Conservation (phyloP, 164 flowering plant species). For the Magnolia officinalis region DNA sequence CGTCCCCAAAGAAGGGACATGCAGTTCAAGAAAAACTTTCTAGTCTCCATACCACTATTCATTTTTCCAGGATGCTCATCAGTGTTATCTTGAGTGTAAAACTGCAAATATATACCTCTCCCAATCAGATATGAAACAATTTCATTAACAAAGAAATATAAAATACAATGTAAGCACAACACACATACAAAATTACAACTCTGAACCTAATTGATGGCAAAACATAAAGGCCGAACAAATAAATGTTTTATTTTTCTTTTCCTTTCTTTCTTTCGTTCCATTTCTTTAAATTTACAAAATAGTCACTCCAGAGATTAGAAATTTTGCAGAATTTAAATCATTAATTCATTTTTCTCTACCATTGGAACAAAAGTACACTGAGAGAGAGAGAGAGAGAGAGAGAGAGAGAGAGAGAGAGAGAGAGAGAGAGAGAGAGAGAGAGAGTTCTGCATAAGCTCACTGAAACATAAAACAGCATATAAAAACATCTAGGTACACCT, state of each 20-base stretch:
- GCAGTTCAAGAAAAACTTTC: constrained; percentile 74
- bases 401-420: not conserved
- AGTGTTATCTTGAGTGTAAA: constrained; percentile 37
- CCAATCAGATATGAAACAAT: too few species aligned
- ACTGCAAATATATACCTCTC: constrained; percentile 34
- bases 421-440: not conserved
- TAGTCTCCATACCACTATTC: constrained; percentile 52
- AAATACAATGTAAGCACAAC: too few species aligned
- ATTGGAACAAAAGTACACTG: too few species aligned
- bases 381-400: not conserved
- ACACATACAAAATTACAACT: too few species aligned
- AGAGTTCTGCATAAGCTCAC: not conserved
- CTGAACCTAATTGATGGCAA: too few species aligned
- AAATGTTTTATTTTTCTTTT: too few species aligned
- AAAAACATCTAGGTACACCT: not conserved
- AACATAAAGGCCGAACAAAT: too few species aligned
- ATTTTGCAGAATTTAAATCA: too few species aligned
- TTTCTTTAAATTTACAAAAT: too few species aligned
- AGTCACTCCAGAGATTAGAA: too few species aligned
- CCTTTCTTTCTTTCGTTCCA: too few species aligned
- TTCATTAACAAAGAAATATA: too few species aligned
- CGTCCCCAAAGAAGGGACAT: constrained; percentile 73
- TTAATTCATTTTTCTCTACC: not conserved
- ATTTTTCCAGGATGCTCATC: constrained; percentile 26
- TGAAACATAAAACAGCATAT: not conserved